Conservation (phyloP, 2,329 filamentous ascomycete genomes). For the Ophiocordyceps camponoti-rufipedis region DNA sequence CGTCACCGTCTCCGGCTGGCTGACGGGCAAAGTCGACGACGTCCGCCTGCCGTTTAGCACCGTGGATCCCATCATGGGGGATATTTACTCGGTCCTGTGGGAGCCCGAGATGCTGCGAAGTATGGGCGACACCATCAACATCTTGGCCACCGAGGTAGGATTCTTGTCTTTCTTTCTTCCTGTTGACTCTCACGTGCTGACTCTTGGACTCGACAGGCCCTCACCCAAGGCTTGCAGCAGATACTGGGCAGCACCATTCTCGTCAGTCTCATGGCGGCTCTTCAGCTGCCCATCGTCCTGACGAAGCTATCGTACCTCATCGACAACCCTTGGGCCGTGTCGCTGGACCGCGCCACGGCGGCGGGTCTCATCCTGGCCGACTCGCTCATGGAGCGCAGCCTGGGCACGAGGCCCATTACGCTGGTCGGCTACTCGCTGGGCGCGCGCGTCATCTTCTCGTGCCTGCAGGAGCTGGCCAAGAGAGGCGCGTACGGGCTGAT, state of each 20-base stretch:
- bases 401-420: conserved; percentile 81
- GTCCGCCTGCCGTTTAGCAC: conserved; percentile 92
- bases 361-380: conserved; percentile 88
- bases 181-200: neutral
- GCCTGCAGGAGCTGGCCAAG: conserved; percentile 67
- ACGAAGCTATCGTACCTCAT: conserved; percentile 93
- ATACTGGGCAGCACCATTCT: conserved; percentile 81
- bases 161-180: neutral
- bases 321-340: conserved; percentile 98
- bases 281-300: conserved; percentile 80
- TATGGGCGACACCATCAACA: conserved; percentile 98
- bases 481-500: conserved; percentile 74
- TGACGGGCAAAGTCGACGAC: conserved; percentile 95
- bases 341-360: conserved; percentile 71
- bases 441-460: conserved; percentile 81
- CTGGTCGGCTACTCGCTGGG: conserved; percentile 91
- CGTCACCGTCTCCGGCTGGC: conserved; percentile 90
- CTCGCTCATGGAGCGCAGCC: conserved; percentile 76
- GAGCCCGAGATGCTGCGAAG: conserved; percentile 95
- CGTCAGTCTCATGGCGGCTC: conserved; percentile 73
- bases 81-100: conserved; percentile 93
- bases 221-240: conserved; percentile 93
- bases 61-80: conserved; percentile 92
- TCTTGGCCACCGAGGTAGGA: conserved; percentile 84
- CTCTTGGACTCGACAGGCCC: conserved; percentile 36